Conservation (phyloP, 805 yeast species). For the Maudiozyma bulderi region DNA sequence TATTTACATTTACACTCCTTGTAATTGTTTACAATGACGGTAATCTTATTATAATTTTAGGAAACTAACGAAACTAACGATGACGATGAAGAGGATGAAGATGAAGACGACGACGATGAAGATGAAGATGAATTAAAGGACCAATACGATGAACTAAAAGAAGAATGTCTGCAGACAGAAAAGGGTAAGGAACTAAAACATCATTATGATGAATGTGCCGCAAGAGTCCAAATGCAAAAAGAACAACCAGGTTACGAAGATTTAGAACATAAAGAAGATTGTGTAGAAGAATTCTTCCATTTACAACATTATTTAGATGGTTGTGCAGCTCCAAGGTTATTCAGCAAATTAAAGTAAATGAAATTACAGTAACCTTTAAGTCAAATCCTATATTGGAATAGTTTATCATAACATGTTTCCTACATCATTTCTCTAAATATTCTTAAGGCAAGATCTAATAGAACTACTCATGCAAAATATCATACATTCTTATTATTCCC, state of each 20-base stretch:
- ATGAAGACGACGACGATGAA: constrained; percentile 53
- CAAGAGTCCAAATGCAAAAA: constrained; percentile 82
- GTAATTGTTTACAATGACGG: background rate
- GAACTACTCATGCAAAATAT: background rate
- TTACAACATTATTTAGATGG: constrained; percentile 87
- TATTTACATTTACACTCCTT: background rate
- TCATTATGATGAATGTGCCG: constrained; percentile 90
- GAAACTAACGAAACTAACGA: constrained; percentile 5
- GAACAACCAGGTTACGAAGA: constrained; percentile 80
- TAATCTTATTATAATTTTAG: background rate
- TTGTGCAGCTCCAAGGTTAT: constrained; percentile 83
- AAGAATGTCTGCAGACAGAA: constrained; percentile 58
- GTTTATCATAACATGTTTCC: background rate
- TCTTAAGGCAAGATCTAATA: background rate
- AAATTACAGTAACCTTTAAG: no score
- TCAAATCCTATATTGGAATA: background rate
- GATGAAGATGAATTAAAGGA: constrained; percentile 62
- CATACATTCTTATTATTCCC: background rate
- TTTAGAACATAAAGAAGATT: constrained; percentile 83
- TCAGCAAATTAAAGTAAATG: constrained; percentile 71
- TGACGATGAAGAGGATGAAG: constrained; percentile 28
- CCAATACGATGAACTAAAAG: constrained; percentile 53
- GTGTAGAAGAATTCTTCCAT: constrained; percentile 97
- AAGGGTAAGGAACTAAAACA: constrained; percentile 68
- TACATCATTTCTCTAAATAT: background rate